phyloP scores from a whole-genome alignment of 2,329 filamentous ascomycete species.

The Aurifilum marmelostoma region DNA sequence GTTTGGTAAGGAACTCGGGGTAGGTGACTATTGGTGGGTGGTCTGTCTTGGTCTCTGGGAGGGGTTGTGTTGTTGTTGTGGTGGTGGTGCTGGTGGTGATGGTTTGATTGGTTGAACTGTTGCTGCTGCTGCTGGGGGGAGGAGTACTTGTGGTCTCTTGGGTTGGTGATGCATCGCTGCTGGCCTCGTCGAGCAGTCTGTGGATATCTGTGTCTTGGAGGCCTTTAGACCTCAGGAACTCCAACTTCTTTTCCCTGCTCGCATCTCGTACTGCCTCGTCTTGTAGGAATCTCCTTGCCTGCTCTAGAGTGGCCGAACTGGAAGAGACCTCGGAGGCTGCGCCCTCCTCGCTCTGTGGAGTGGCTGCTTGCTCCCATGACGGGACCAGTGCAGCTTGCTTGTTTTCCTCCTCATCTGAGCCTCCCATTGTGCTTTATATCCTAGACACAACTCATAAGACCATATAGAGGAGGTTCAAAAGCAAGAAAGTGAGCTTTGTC shows the following conservation, averaged over 20 bases:
- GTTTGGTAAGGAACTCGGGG: slow-evolving; percentile 67
- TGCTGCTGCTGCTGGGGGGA: slow-evolving; percentile 17
- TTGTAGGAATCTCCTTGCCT: slow-evolving; percentile 75
- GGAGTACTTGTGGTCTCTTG: slow-evolving; percentile 13
- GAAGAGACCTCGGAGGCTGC: slow-evolving; percentile 2
- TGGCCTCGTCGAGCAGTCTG: slow-evolving; percentile 55
- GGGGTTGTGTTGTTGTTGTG: slow-evolving; percentile 23
- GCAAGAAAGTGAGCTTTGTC: background rate
- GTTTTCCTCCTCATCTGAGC: slow-evolving; percentile 30
- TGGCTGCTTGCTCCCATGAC: slow-evolving; percentile 30
- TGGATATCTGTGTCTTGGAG: slow-evolving; percentile 69
- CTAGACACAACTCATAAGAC: too few species aligned
- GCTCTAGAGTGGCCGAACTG: slow-evolving; percentile 51
- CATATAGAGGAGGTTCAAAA: background rate
- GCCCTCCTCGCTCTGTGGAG: slow-evolving; percentile 12
- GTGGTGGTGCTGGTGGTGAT: too few species aligned
- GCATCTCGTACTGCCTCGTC: slow-evolving; percentile 73
- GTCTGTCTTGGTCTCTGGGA: slow-evolving; percentile 40
- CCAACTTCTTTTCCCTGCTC: slow-evolving; percentile 70
- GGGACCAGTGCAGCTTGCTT: slow-evolving; percentile 28
- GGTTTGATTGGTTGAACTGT: too few species aligned
- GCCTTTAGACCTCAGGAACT: slow-evolving; percentile 79
- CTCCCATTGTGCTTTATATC: slow-evolving; percentile 30
- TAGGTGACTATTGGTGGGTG: slow-evolving; percentile 69
- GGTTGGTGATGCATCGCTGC: slow-evolving; percentile 17